Percentiles rank a stretch among this genome's conserved stretches.
phyloP scores from a whole-genome alignment of 257 asterid species.

The Eucommia ulmoides region DNA sequence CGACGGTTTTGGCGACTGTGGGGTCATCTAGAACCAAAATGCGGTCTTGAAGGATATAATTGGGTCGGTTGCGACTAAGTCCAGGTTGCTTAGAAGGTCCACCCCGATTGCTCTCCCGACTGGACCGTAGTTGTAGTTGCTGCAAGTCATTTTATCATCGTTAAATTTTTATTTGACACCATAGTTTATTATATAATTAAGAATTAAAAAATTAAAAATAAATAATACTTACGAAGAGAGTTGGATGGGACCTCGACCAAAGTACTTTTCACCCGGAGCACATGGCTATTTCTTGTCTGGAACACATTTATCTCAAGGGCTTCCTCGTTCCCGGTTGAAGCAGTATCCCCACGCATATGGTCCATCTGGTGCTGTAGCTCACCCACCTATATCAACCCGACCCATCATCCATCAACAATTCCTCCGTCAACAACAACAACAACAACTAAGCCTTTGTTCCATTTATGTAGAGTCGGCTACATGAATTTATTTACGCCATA shows the following conservation, averaged over 20 bases:
- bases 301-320: background rate
- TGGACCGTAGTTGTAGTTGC: conserved; percentile 22
- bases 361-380: background rate
- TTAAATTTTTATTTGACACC: background rate
- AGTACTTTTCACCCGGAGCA: background rate
- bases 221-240: conserved; percentile 17
- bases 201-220: background rate
- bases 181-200: conserved; percentile 1
- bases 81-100: conserved; percentile 20
- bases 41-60: conserved; percentile 24
- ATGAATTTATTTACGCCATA: too few relatives aligned
- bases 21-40: conserved; percentile 31
- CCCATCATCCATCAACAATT: too few relatives aligned
- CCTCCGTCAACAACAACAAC: too few relatives aligned
- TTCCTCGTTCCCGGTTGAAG: background rate
- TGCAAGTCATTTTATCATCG: background rate
- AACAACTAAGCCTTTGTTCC: too few relatives aligned
- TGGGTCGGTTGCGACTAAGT: conserved; percentile 18
- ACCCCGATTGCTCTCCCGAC: conserved; percentile 19
- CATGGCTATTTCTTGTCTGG: background rate
- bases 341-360: background rate
- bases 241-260: background rate
- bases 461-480: too few relatives aligned
- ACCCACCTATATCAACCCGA: too few relatives aligned
- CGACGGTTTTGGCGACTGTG: conserved; percentile 22